Evolutionary conservation across 2,329 filamentous ascomycete species (phyloP), one percentile per base, ranked within the genome.

Genomic region (Scopulariopsis brevicaulis): DNA sequence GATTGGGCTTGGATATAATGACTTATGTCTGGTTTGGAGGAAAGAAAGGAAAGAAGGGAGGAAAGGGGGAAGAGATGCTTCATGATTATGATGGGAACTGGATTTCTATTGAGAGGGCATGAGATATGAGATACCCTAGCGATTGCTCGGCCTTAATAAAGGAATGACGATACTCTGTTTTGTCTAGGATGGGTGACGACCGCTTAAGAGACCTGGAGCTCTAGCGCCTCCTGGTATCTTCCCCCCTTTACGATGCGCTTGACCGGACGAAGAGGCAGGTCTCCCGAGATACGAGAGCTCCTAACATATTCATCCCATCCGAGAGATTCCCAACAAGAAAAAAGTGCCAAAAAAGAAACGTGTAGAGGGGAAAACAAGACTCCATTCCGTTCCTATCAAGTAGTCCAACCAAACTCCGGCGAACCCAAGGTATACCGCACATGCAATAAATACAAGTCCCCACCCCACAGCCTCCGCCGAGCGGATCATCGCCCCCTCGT

Each of bases 1-100:
- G 20, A 50, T 50, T 24, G 15, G 40, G 40, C 7, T 46, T 7
- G 14, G 40, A 46, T 46, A 46, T 46, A 46, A 46, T 46, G 40
- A 50, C 18, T 56, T 25, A 52, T 22, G 37, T 18, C 53, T 35
- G 14, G 24, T 8, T 32, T 32, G 18, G 40, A 53, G 48, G 20
- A 25, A 53, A 20, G 34, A 20, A 15, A n/a, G 34, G 7, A 10
- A n/a, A n/a, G 40, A n/a, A 46, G 40, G 46, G 20, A 50, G 8
- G 46, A n/a, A 50, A 24, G 14, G 20, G 46, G 46, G 24, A 12
- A 35, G 12, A 22, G 25, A 11, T 20, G 6, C 37, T 2, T 53
- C 43, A 43, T 32, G 43, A 35, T 40, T 50, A 55, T 54, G 28
- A 40, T 48, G 53, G 52, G 43, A 58, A 52, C 46, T 52, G 54